These are phyloP conservation scores for Diospyros kaki DNA, from an alignment of 148 eudicot species.

Conservation along the genomic window DNA sequence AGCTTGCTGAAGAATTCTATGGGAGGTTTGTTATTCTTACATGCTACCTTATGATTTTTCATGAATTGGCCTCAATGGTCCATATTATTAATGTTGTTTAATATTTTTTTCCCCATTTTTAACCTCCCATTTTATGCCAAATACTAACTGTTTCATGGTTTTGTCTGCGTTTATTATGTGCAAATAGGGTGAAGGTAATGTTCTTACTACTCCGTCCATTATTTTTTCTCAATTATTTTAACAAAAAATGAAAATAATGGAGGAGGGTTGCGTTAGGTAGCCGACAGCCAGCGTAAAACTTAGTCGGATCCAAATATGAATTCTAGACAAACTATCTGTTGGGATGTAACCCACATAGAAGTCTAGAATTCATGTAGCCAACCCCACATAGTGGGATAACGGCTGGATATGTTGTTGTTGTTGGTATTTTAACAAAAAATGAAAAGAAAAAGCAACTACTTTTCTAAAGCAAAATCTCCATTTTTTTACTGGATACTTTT, in stretches of 20 bases:
- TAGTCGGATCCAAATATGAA: too few relatives aligned
- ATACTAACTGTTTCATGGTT: conserved; percentile 32
- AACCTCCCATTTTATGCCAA: background rate
- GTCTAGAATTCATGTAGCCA: too few relatives aligned
- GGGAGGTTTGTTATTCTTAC: conserved; percentile 56
- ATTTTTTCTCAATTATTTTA: background rate
- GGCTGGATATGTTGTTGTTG: conserved; percentile 8
- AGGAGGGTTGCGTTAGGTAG: too few relatives aligned
- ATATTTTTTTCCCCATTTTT: conserved; percentile 3
- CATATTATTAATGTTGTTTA: too few relatives aligned
- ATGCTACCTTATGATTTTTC: conserved; percentile 4
- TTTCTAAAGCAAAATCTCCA: background rate
- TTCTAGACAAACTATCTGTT: too few relatives aligned
- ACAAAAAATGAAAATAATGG: background rate
- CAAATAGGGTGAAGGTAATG: conserved; percentile 82
- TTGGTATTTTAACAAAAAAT: background rate
- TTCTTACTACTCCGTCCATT: background rate
- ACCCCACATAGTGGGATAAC: too few relatives aligned
- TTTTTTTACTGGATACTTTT: conserved; percentile 12
- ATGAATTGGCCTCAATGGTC: background rate
- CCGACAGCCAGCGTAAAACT: too few relatives aligned
- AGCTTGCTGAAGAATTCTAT: conserved; percentile 99
- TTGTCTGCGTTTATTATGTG: conserved; percentile 13
- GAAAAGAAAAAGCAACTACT: background rate
- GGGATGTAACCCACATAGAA: too few relatives aligned